phyloP scores from a whole-genome alignment of 768 basidiomycete genomes.

The Leccinum imitatum region DNA sequence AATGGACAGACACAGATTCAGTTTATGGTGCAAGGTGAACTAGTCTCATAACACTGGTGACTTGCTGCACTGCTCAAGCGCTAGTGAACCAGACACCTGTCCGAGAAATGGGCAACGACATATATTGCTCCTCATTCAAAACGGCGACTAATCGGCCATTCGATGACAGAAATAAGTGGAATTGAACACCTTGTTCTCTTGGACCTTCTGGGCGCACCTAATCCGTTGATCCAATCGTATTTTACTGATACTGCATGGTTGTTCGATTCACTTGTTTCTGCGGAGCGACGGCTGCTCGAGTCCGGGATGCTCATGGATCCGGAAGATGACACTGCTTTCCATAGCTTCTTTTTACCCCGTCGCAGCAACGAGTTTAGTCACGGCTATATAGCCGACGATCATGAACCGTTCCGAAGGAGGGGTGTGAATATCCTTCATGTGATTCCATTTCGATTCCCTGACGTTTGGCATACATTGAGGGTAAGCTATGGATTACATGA shows the following conservation, averaged over 20 bases:
- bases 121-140: conserved; percentile 62
- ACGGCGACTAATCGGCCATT: conserved; percentile 54
- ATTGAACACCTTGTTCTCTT: conserved; percentile 93
- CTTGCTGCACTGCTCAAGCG: not conserved
- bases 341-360: conserved; percentile 68
- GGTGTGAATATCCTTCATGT: conserved; percentile 91
- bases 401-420: conserved; percentile 78
- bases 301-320: conserved; percentile 59
- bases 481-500: conserved; percentile 42
- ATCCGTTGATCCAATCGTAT: conserved; percentile 77
- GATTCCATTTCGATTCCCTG: conserved; percentile 86
- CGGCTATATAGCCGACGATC: conserved; percentile 87
- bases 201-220: conserved; percentile 81
- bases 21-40: conserved; percentile 90
- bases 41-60: not conserved
- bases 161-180: conserved; percentile 63
- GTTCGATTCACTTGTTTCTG: conserved; percentile 70
- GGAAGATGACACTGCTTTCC: conserved; percentile 42
- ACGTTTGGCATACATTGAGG: conserved; percentile 80
- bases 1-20: conserved; percentile 88
- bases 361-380: conserved; percentile 35
- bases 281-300: conserved; percentile 70
- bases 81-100: conserved; percentile 66
- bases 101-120: conserved; percentile 75
- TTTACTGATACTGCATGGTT: conserved; percentile 92